A percentile compares a stretch with the other conserved stretches of the same genome.
Evolutionary conservation across 1,139 yeast species (phyloP).

Genomic region (Debaryomyces sp.): DNA sequence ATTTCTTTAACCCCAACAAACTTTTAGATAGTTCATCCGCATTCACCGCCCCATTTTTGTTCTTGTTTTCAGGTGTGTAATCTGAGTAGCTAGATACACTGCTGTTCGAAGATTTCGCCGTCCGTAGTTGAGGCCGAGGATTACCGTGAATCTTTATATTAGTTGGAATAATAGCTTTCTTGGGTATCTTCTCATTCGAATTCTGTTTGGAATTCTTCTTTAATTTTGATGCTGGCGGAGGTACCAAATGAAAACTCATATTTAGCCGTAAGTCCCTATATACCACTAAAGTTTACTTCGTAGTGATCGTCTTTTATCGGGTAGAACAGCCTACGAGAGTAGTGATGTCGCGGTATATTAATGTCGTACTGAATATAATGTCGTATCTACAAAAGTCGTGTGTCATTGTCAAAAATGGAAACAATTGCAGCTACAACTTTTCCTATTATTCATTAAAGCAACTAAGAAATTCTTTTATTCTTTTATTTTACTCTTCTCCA

Average conservation of each 20-base stretch:
- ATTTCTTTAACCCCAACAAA: slow-evolving; percentile 2
- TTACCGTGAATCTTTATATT: not conserved
- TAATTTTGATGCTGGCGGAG: slow-evolving; percentile 35
- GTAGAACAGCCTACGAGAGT: not conserved
- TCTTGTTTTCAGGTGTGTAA: not conserved
- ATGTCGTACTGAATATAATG: not conserved
- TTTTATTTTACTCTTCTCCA: not conserved
- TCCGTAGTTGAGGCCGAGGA: not conserved
- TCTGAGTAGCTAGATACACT: not conserved
- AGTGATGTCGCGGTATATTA: slow-evolving; percentile 2
- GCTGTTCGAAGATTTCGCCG: not conserved
- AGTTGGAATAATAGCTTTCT: not conserved
- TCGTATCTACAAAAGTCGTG: not conserved
- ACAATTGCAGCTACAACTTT: not conserved
- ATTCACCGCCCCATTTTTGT: not conserved
- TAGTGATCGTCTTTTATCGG: not conserved
- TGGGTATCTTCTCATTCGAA: slow-evolving; percentile 16
- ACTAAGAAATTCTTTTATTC: not conserved
- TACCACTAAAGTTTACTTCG: not conserved
- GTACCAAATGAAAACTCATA: slow-evolving; percentile 20
- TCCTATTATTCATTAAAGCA: not conserved
- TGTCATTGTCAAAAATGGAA: not conserved
- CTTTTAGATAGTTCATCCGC: slow-evolving; percentile 5
- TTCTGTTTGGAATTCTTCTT: slow-evolving; percentile 31
- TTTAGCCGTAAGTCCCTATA: not conserved